Base-by-base conservation (phyloP, 2,329 filamentous ascomycete species). In the Ophiocordyceps polyrhachis-furcata region DNA sequence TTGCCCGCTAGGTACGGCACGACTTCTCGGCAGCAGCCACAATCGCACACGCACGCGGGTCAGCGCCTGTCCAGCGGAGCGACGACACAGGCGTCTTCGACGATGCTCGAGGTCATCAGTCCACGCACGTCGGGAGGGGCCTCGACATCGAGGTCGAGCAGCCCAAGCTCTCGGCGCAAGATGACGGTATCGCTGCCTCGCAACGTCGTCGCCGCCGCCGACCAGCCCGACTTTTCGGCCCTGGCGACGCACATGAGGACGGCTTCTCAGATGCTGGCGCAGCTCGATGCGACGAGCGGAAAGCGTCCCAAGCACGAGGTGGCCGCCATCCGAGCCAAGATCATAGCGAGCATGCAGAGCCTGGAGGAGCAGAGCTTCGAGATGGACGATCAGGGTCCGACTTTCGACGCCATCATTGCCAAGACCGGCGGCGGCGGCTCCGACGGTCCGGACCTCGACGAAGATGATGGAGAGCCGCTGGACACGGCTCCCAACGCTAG, bases 331-430 rank as follows among this genome's bases (percentile, higher is more conserved):
- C 74, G 85, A 52, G 79, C 83, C 38, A 87, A 85, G 62, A 91
- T 91, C 50, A 91, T 91, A 53, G 84, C 84, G 3, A 89, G 83
- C 59, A 91, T 91, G 85, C 84, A 91, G 58, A 86, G 74, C 51
- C 64, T 91, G 9, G 84, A 91, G 59, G 85, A 91, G 59, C 81
- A 89, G 58, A 88, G 79, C 57, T 91, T 91, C 53, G 78, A 86
- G 43, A 64, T 76, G 2, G 82, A 87, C 49, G 82, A 87, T 43
- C 72, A 77, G 47, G 71, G 76, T 0, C 81, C 83, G 17, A 88
- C 80, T 0, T 89, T 91, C 52, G 84, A 89, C 52, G 77, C 75
- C 46, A 89, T 91, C 55, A 86, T 91, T 62, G 81, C 81, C 21
- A 82, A 82, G 55, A 72, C 79, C 4, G 64, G 71, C 5, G 64